Evolutionary conservation across 768 basidiomycete species (phyloP).

Genomic region (Hericium coralloides): DNA sequence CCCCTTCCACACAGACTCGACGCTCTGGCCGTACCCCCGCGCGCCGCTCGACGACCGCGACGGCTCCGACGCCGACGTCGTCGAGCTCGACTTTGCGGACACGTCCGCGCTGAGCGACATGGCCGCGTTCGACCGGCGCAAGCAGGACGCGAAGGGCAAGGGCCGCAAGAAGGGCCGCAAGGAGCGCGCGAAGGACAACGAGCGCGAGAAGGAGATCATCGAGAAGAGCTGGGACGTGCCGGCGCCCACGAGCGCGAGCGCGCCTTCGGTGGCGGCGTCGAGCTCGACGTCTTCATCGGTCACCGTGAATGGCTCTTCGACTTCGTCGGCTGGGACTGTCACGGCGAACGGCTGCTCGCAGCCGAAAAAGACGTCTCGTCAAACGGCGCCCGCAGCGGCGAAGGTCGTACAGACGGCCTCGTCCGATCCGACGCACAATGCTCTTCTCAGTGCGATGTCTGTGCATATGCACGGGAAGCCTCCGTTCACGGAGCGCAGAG

Average conservation of each 20-base stretch:
- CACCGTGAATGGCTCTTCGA: neutral
- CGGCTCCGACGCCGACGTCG: conserved; percentile 37
- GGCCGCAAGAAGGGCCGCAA: conserved; percentile 10
- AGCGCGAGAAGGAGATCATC: conserved; percentile 34
- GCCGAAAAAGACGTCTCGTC: neutral
- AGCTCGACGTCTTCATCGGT: neutral
- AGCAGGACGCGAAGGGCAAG: conserved; percentile 15
- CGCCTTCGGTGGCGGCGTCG: neutral
- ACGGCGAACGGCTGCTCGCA: neutral
- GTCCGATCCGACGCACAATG: conserved; percentile 8
- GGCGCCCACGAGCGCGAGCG: conserved; percentile 3
- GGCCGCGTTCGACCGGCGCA: conserved; percentile 35
- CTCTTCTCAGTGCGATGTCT: conserved; percentile 9
- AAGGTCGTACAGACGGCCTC: conserved; percentile 7
- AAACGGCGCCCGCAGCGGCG: neutral
- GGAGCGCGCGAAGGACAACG: conserved; percentile 26
- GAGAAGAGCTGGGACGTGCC: conserved; percentile 59
- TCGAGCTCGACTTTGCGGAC: conserved; percentile 71
- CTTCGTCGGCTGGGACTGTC: neutral
- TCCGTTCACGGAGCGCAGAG: conserved; percentile 20
- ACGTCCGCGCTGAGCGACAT: conserved; percentile 66
- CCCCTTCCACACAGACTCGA: conserved; percentile 56
- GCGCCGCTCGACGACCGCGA: conserved; percentile 36
- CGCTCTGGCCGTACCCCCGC: conserved; percentile 64
- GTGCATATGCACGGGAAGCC: conserved; percentile 1